Evolutionary conservation across 352 stramenopile species (phyloP), one percentile per base, ranked within the genome.

Genomic region (Thraustochytrium striatum): DNA sequence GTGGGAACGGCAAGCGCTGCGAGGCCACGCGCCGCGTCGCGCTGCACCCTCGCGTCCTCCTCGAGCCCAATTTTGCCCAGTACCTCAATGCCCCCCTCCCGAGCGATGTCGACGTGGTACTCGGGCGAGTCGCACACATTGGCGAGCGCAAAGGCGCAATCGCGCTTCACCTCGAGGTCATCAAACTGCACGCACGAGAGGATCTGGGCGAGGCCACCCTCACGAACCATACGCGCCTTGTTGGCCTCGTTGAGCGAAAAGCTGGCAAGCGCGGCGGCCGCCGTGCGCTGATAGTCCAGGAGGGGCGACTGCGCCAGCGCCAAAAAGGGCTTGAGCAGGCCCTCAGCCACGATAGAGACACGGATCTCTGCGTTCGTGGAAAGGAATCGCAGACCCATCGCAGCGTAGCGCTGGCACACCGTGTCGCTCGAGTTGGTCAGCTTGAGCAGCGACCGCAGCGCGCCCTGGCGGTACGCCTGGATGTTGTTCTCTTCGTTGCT

Each of bases 401-500:
- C 93, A 25, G 89, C 93, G 81, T 98, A 98, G 61, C 92, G 88
- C 85, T 98, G 94, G 25, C 88, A 96, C 16, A 97, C 87, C 70
- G 97, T 93, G 61, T 96, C 88, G 13, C 81, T 72, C 0, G 89
- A 90, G 47, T 93, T 89, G 0, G 90, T 97, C 0, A 98, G 87
- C 9, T 89, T 87, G 16, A 97, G 86, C 3, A 98, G 86, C 61
- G 88, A 93, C 79, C 93, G 87, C 30, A 98, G 81, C 0, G 87
- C 93, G 41, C 94, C 94, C 81, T 97, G 89, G 55, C 92, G 90
- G 87, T 97, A 97, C 7, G 97, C 88, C 0, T 85, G 82, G n/a
- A 88, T 47, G 85, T 98, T 93, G 82, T 93, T 96, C 78, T 97
- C 93, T 61, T 98, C 94, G 83, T 97, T 98, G 36, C 91, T 92